Percentiles rank a stretch among this genome's conserved stretches.
phyloP scores from a whole-genome alignment of 176 grass and related monocot genomes.

The Secale cereale region DNA sequence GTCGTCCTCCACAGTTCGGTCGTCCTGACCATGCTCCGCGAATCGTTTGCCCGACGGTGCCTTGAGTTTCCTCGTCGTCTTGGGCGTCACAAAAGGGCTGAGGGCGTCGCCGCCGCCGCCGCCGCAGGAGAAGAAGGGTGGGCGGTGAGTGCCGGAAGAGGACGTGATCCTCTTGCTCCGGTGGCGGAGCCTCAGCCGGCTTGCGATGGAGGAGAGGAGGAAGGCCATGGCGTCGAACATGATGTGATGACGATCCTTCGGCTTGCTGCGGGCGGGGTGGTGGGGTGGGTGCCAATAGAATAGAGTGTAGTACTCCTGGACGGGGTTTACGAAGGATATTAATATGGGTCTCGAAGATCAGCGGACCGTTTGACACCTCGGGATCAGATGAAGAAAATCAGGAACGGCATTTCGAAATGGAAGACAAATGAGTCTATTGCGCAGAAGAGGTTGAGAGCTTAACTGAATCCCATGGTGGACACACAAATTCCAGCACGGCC shows the following conservation, averaged over 20 bases:
- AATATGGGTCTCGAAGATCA: background rate
- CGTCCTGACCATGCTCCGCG: background rate
- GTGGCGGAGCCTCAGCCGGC: background rate
- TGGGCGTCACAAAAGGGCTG: constrained; percentile 35
- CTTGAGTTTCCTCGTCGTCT: constrained; percentile 13
- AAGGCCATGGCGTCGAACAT: constrained; percentile 18
- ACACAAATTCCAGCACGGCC: no score
- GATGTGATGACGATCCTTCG: background rate
- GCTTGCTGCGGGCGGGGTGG: background rate
- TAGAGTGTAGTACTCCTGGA: background rate
- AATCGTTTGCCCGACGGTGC: background rate
- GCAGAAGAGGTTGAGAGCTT: background rate
- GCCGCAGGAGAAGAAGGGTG: constrained; percentile 31
- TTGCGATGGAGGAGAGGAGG: constrained; percentile 23
- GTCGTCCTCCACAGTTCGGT: background rate
- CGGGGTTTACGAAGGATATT: background rate
- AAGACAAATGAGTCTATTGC: background rate
- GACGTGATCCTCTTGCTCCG: constrained; percentile 14
- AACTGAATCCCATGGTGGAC: no score
- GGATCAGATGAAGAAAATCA: background rate
- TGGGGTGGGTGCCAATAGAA: background rate
- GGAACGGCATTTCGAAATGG: background rate
- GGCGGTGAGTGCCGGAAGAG: background rate
- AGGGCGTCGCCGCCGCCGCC: background rate
- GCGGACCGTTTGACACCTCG: constrained; percentile 27